Percentiles rank a stretch among this genome's conserved stretches.
Evolutionary conservation across 75 land plant species (phyloP).

Genomic region (Azolla pinnata): DNA sequence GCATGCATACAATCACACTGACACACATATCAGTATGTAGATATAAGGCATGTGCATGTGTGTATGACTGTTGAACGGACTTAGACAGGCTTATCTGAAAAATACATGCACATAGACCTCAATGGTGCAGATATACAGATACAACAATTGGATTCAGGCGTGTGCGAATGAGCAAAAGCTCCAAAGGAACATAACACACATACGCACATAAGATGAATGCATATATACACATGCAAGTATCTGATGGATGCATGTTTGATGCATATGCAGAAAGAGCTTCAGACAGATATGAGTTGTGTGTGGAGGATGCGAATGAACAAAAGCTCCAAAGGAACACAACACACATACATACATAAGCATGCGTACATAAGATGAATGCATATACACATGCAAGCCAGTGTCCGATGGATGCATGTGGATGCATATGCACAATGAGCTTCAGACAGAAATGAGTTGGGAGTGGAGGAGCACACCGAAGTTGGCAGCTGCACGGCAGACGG

Average conservation of each 20-base stretch:
- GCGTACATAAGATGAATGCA: background rate
- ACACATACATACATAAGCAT: background rate
- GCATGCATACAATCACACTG: too few relatives aligned
- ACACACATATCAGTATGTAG: too few relatives aligned
- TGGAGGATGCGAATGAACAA: background rate
- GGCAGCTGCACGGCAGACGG: conserved; percentile 25
- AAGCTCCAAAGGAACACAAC: background rate
- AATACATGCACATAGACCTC: background rate
- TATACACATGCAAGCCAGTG: background rate
- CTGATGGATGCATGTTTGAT: background rate
- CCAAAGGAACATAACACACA: background rate
- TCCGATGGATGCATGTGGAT: background rate
- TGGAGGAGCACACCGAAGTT: conserved; percentile 19
- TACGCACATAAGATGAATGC: background rate
- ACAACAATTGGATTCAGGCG: background rate
- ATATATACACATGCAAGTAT: background rate
- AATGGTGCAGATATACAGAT: background rate
- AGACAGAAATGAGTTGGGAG: background rate
- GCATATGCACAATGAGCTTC: background rate
- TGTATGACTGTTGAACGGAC: too few relatives aligned
- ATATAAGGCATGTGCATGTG: too few relatives aligned
- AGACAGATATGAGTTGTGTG: background rate
- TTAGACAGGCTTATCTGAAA: background rate
- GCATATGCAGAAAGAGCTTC: background rate
- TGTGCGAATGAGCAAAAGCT: background rate